Conservation (phyloP, 2,329 filamentous ascomycete species). For the Pestalotiopsis sp. region DNA sequence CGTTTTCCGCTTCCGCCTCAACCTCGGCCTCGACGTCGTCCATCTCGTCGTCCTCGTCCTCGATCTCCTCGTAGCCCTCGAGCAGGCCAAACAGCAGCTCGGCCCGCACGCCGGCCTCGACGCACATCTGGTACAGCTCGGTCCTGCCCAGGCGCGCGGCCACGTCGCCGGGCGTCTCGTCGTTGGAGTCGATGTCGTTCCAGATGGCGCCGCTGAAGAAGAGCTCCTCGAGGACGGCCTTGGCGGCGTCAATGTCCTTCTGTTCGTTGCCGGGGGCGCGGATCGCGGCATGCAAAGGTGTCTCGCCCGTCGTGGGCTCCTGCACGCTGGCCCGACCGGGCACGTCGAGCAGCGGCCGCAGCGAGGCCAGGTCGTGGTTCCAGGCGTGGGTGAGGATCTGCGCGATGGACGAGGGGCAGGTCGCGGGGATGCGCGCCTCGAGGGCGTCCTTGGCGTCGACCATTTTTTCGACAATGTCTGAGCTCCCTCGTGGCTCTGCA, state of each 20-base stretch:
- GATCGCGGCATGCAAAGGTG: conserved; percentile 88
- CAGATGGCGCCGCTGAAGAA: conserved; percentile 91
- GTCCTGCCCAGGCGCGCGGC: conserved; percentile 70
- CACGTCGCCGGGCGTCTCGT: conserved; percentile 91
- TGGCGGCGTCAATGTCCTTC: conserved; percentile 59
- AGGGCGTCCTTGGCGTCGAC: conserved; percentile 46
- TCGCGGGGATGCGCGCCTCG: conserved; percentile 53
- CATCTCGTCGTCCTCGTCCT: conserved; percentile 57
- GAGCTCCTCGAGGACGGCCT: conserved; percentile 72
- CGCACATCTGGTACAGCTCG: conserved; percentile 78
- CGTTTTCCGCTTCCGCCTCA: conserved; percentile 33
- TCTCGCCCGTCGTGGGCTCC: conserved; percentile 82
- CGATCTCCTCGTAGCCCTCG: conserved; percentile 78
- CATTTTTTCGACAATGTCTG: background rate
- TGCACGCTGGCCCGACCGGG: conserved; percentile 73
- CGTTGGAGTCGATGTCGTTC: conserved; percentile 87
- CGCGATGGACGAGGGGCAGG: conserved; percentile 53
- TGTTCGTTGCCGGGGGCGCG: conserved; percentile 55
- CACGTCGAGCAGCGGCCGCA: conserved; percentile 70
- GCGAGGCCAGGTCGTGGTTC: conserved; percentile 63
- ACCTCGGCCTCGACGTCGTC: conserved; percentile 49
- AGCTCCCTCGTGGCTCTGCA: background rate
- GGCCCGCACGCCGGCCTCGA: conserved; percentile 87
- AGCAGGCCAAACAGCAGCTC: conserved; percentile 84
- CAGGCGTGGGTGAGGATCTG: conserved; percentile 58